phyloP scores from a whole-genome alignment of 306 rosid species.

The Pyrus communis region DNA sequence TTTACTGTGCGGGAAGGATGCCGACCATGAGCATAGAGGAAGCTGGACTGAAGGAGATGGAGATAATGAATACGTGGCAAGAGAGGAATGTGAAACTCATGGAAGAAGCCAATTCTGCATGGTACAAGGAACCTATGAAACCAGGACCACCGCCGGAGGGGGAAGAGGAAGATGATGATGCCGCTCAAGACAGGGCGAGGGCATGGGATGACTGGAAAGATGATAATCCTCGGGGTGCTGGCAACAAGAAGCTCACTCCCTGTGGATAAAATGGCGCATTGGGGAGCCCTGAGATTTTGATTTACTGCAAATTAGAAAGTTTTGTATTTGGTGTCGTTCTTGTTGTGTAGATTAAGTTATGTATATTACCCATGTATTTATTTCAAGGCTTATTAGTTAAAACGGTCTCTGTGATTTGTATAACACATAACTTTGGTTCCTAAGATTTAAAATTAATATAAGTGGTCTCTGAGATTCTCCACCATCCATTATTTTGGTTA shows the following conservation, averaged over 20 bases:
- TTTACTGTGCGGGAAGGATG: constrained; percentile 44
- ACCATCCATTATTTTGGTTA: no score
- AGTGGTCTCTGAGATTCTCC: no score
- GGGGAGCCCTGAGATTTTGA: not conserved
- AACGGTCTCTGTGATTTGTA: no score
- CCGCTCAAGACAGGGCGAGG: constrained; percentile 81
- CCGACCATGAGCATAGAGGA: constrained; percentile 99
- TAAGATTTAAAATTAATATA: no score
- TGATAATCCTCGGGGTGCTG: constrained; percentile 93
- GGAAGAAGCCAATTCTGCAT: constrained; percentile 80
- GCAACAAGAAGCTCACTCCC: constrained; percentile 91
- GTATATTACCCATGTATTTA: not conserved
- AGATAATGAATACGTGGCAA: constrained; percentile 94
- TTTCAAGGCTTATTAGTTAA: not conserved
- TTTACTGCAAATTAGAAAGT: not conserved
- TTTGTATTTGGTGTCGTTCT: not conserved
- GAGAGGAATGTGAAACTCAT: constrained; percentile 65
- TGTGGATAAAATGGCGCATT: constrained; percentile 47
- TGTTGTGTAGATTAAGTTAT: not conserved
- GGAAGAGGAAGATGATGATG: constrained; percentile 74
- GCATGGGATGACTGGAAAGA: constrained; percentile 99
- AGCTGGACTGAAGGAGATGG: constrained; percentile 95
- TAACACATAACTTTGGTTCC: no score
- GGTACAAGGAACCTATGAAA: constrained; percentile 65
- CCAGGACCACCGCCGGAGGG: constrained; percentile 42